These are phyloP conservation scores for Trametes pubescens DNA, from an alignment of 1,284 basidiomycete genomes.

Conservation along the genomic window DNA sequence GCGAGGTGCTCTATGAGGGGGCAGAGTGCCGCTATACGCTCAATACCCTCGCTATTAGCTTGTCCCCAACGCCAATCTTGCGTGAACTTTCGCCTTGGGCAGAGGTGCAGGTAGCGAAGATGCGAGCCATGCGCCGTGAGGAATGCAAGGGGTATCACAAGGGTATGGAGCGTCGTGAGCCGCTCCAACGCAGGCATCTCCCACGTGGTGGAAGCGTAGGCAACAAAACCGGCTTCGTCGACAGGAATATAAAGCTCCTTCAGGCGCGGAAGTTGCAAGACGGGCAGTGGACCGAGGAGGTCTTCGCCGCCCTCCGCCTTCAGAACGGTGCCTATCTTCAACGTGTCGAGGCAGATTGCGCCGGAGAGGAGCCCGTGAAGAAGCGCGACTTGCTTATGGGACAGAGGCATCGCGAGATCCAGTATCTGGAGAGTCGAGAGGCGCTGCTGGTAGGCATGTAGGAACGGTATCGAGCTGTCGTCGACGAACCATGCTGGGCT, in stretches of 20 bases:
- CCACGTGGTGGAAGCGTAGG: constrained; percentile 13
- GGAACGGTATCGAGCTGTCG: neutral
- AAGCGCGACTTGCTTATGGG: neutral
- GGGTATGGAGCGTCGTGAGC: constrained; percentile 12
- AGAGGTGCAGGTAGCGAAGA: constrained; percentile 24
- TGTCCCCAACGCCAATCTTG: neutral
- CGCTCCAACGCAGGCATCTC: constrained; percentile 8
- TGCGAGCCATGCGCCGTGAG: constrained; percentile 16
- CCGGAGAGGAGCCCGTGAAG: constrained; percentile 18
- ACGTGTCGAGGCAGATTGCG: constrained; percentile 1
- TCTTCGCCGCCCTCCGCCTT: neutral
- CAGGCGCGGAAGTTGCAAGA: neutral
- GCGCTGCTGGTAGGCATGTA: neutral
- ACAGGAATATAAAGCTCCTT: constrained; percentile 16
- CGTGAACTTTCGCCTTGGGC: constrained; percentile 1
- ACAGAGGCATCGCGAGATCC: constrained; percentile 21
- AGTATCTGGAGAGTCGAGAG: constrained; percentile 19
- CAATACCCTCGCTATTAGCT: neutral
- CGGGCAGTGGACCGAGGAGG: neutral
- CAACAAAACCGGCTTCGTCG: neutral
- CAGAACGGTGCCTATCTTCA: constrained; percentile 13
- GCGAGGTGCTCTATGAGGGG: constrained; percentile 27
- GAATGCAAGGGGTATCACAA: constrained; percentile 2
- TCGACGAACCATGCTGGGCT: constrained; percentile 21
- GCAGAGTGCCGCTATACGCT: constrained; percentile 1